phyloP scores from a whole-genome alignment of 1,139 yeast genomes.

The Zhuliangozyma blackwelliae region DNA sequence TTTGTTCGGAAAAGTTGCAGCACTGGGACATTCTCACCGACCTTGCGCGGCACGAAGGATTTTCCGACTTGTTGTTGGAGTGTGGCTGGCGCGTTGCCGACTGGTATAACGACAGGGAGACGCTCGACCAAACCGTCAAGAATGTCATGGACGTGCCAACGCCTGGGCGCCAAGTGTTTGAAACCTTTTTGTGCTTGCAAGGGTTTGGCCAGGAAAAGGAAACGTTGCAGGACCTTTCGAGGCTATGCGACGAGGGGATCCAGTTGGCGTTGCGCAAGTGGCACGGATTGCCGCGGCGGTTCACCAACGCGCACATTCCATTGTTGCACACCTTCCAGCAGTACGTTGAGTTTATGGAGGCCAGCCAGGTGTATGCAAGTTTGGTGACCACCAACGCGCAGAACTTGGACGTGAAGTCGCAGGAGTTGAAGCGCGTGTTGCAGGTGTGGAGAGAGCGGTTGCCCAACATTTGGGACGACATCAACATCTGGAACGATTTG shows the following conservation, averaged over 20 bases:
- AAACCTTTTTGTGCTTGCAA: slow-evolving; percentile 87
- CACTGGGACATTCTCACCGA: slow-evolving; percentile 98
- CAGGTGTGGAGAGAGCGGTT: slow-evolving; percentile 98
- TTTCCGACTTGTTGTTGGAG: slow-evolving; percentile 86
- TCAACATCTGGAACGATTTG: slow-evolving; percentile 94
- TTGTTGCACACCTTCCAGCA: slow-evolving; percentile 93
- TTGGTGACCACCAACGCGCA: slow-evolving; percentile 87
- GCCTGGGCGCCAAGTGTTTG: slow-evolving; percentile 92
- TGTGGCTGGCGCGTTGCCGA: slow-evolving; percentile 99
- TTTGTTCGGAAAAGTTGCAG: slow-evolving; percentile 94
- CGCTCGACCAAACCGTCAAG: slow-evolving; percentile 89
- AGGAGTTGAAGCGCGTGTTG: slow-evolving; percentile 86
- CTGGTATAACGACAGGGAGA: slow-evolving; percentile 94
- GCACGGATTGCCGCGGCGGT: slow-evolving; percentile 80
- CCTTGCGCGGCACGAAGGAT: slow-evolving; percentile 95
- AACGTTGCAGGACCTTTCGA: slow-evolving; percentile 73
- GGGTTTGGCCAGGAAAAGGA: slow-evolving; percentile 91
- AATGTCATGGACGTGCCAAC: slow-evolving; percentile 99
- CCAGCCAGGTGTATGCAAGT: slow-evolving; percentile 89
- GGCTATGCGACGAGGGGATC: slow-evolving; percentile 92
- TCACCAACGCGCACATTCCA: slow-evolving; percentile 85
- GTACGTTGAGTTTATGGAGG: slow-evolving; percentile 96
- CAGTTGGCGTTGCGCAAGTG: slow-evolving; percentile 90
- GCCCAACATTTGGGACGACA: slow-evolving; percentile 97
- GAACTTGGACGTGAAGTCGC: slow-evolving; percentile 86